These are phyloP conservation scores for Lentinula detonsa DNA, from an alignment of 768 basidiomycete species.

Conservation along the genomic window DNA sequence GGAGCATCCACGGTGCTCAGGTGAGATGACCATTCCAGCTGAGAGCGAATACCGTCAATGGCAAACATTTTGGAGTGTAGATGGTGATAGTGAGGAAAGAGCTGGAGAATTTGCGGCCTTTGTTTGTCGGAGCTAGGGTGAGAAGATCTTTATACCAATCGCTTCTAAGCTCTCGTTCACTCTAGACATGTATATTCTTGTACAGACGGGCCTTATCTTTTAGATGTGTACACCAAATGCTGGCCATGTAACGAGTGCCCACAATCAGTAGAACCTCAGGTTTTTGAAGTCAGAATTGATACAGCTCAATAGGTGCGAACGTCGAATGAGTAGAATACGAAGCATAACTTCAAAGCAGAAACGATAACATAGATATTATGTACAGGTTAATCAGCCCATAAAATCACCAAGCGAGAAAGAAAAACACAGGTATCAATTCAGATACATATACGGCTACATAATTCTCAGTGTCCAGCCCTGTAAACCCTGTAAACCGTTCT, in stretches of 20 bases:
- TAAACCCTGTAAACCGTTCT: conserved; percentile 39
- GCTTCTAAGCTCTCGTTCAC: neutral
- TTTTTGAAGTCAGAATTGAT: neutral
- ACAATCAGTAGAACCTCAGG: no score
- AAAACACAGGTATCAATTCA: conserved; percentile 17
- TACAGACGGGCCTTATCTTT: no score
- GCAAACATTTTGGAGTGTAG: conserved; percentile 42
- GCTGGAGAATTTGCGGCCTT: neutral
- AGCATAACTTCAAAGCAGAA: conserved; percentile 29
- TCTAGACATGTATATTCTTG: no score
- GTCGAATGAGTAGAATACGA: conserved; percentile 15
- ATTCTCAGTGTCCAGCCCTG: conserved; percentile 76
- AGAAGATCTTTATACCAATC: neutral
- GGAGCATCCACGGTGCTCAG: conserved; percentile 70
- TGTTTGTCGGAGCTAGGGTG: neutral
- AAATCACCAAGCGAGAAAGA: conserved; percentile 11
- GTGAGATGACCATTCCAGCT: conserved; percentile 89
- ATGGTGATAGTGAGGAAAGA: conserved; percentile 14
- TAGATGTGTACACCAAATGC: neutral
- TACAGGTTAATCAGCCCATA: conserved; percentile 12
- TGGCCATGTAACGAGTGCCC: neutral
- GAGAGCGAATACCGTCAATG: conserved; percentile 61
- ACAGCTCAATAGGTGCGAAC: neutral
- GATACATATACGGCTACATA: conserved; percentile 38
- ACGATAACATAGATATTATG: conserved; percentile 17